phyloP scores from a whole-genome alignment of 768 basidiomycete genomes.

The Panellus pusillus region DNA sequence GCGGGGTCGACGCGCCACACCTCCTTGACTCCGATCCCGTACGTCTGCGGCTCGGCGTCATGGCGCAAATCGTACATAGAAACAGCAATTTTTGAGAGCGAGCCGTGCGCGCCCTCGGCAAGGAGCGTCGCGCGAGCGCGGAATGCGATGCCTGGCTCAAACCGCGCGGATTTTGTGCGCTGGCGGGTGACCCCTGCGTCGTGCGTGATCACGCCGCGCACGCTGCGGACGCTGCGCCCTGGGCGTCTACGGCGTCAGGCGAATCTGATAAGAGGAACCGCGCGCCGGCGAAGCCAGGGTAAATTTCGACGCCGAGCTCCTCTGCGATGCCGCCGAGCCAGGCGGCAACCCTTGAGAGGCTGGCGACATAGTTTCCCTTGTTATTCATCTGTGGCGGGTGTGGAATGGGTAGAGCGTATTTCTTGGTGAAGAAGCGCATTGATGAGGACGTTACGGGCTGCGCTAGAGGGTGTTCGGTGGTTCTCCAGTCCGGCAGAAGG shows the following conservation, averaged over 20 bases:
- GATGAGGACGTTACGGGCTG: constrained; percentile 74
- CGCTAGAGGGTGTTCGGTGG: constrained; percentile 71
- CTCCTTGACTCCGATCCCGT: constrained; percentile 95
- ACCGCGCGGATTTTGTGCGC: constrained; percentile 71
- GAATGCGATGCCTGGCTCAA: constrained; percentile 97
- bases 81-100: constrained; percentile 78
- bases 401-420: constrained; percentile 74
- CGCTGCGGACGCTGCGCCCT: constrained; percentile 46
- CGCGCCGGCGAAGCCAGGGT: constrained; percentile 95
- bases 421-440: constrained; percentile 85
- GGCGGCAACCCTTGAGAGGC: constrained; percentile 82
- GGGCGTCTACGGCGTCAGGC: constrained; percentile 37
- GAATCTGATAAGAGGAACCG: constrained; percentile 70
- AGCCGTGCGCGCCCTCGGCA: constrained; percentile 95
- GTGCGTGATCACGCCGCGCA: constrained; percentile 85
- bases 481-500: constrained; percentile 83
- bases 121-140: constrained; percentile 88
- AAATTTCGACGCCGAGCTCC: constrained; percentile 86
- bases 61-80: constrained; percentile 72
- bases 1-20: constrained; percentile 85
- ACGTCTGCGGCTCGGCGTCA: constrained; percentile 83
- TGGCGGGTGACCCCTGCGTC: constrained; percentile 89
- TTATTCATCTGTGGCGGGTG: constrained; percentile 98
- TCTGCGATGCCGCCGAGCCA: constrained; percentile 92
- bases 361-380: constrained; percentile 89